Percentiles rank a stretch among this genome's conserved stretches.
These are phyloP conservation scores for Psophocarpus tetragonolobus DNA, from an alignment of 306 rosid species.

Conservation along the genomic window DNA sequence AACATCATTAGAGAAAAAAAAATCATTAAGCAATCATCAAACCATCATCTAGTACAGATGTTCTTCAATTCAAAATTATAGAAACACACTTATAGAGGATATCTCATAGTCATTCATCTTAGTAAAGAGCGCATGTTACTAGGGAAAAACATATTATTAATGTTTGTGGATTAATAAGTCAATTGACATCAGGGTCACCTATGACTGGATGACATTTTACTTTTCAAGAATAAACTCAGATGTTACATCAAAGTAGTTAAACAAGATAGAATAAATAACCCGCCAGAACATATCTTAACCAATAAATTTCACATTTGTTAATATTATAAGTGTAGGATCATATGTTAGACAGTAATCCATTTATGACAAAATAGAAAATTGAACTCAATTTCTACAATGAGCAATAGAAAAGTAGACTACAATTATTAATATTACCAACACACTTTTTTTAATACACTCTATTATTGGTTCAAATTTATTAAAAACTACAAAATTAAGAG, in stretches of 20 bases:
- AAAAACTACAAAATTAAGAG: no score
- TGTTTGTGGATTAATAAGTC: not conserved
- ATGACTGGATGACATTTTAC: not conserved
- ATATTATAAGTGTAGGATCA: not conserved
- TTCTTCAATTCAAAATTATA: conserved; percentile 4
- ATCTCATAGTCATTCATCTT: conserved; percentile 20
- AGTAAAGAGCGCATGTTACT: not conserved
- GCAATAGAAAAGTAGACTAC: not conserved
- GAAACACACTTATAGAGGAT: conserved; percentile 1
- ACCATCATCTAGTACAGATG: not conserved
- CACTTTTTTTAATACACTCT: no score
- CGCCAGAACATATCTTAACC: not conserved
- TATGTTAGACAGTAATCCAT: not conserved
- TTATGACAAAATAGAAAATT: not conserved
- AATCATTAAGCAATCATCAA: conserved; percentile 1
- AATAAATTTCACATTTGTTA: not conserved
- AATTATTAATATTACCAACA: not conserved
- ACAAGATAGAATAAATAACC: not conserved
- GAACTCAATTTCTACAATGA: not conserved
- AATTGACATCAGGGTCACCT: not conserved
- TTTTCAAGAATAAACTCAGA: conserved; percentile 1
- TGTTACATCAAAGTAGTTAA: not conserved
- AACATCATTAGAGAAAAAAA: not conserved
- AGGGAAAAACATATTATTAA: not conserved
- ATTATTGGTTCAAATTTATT: no score